Evolutionary conservation across 1,284 basidiomycete genomes (phyloP), one percentile per base, ranked within the genome.

Genomic region (Moniliophthora roreri): DNA sequence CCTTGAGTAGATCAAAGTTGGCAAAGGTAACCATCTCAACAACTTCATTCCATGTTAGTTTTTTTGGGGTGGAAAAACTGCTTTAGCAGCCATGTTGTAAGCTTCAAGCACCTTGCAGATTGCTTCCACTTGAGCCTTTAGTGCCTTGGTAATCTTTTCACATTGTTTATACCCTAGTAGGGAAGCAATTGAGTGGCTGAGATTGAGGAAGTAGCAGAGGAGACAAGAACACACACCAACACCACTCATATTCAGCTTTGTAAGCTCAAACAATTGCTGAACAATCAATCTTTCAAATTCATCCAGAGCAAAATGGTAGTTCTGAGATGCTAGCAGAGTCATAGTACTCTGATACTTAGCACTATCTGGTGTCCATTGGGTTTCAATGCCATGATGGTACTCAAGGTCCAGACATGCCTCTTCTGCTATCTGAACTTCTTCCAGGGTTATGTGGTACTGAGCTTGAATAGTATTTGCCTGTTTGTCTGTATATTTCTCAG

Each of bases 241-340:
- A 2, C 38, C 23, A 3, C 35, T 38, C 18, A 50, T 21, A 4
- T 34, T 35, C 39, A 44, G 39, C 39, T 53, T 52, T 4, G 26
- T 28, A 5, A 68, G 49, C 54, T 67, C 64, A 38, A 66, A 61
- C 24, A 66, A 51, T 10, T 55, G 58, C 37, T 58, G 58, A 1
- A 65, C 58, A 2, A 66, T 57, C 1, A 67, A 55, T 4, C 53
- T 39, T 38, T 66, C 58, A 0, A 67, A 55, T 2, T 54, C 39
- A 26, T 60, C 60, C 10, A 65, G 39, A 3, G 63, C 62, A 1
- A 32, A 37, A 1, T 51, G 55, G 42, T 62, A 67, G 10, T 56
- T 37, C 1, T 58, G 57, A 23, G 58, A 28, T 1, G 48, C 37
- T 13, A 56, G 24, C 3, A 52, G 26, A 0, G 20, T 26, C 6